Evolutionary conservation across 73 alveolate genomes (phyloP).

Genomic region (Stentor roeselii): DNA sequence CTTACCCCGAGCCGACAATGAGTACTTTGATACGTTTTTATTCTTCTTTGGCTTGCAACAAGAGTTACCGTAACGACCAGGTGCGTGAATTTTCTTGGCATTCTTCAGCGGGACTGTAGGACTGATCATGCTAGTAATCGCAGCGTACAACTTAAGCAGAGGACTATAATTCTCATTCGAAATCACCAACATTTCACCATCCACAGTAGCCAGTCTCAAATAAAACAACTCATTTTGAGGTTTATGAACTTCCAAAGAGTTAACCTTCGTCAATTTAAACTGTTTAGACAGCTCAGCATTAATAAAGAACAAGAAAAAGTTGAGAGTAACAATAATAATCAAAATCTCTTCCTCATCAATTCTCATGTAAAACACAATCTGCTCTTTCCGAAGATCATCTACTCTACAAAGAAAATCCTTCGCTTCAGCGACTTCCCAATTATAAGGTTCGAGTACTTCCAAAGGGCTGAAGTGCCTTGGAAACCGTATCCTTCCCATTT

Average conservation of each 20-base stretch:
- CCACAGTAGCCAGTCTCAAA: neutral
- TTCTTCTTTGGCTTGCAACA: neutral
- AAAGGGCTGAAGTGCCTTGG: conserved; percentile 78
- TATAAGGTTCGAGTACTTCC: conserved; percentile 72
- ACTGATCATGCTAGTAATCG: neutral
- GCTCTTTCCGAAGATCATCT: neutral
- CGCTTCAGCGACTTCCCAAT: conserved; percentile 70
- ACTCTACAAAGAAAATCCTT: conserved; percentile 57
- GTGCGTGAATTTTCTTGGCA: conserved; percentile 2
- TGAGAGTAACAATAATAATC: neutral
- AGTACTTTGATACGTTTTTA: too few relatives aligned
- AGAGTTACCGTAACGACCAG: conserved; percentile 9
- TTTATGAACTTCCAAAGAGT: conserved; percentile 14
- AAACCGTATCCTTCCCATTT: conserved; percentile 74
- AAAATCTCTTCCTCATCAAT: neutral
- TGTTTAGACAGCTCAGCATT: neutral
- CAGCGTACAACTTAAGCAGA: neutral
- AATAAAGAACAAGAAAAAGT: neutral
- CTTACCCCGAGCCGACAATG: too few relatives aligned
- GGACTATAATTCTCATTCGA: neutral
- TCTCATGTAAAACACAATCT: conserved; percentile 2
- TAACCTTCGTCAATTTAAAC: neutral
- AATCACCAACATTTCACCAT: neutral
- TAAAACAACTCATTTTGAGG: neutral
- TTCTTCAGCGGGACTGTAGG: neutral